Percentiles rank a stretch among this genome's conserved stretches.
These are phyloP conservation scores for Phytophthora cactorum DNA, from an alignment of 352 stramenopile species.

Conservation along the genomic window DNA sequence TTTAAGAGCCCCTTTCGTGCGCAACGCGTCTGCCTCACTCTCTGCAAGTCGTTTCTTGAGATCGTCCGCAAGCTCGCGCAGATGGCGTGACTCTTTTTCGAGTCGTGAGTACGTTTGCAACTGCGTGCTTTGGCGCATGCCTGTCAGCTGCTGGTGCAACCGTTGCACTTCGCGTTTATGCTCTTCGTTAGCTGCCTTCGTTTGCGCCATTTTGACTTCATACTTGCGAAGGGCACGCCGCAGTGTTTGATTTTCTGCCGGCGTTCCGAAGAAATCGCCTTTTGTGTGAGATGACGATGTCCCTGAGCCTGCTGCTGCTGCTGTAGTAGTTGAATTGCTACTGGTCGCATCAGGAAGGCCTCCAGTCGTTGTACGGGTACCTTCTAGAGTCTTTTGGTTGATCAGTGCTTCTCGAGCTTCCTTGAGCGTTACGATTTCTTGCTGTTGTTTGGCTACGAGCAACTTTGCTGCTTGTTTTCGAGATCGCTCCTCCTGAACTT, in stretches of 20 bases:
- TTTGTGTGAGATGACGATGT: conserved; percentile 21
- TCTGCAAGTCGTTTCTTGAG: conserved; percentile 37
- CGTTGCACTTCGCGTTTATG: conserved; percentile 46
- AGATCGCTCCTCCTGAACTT: conserved; percentile 24
- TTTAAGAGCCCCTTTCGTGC: conserved; percentile 55
- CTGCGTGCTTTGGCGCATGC: conserved; percentile 57
- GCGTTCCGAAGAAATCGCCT: conserved; percentile 36
- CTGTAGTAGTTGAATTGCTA: background rate
- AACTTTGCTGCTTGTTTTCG: conserved; percentile 17
- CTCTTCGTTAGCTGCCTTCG: conserved; percentile 51
- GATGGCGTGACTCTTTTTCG: conserved; percentile 54
- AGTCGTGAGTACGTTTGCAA: conserved; percentile 54
- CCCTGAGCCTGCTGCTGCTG: background rate
- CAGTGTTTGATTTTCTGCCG: conserved; percentile 60
- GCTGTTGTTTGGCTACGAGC: conserved; percentile 18
- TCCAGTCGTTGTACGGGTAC: background rate
- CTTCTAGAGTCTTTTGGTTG: conserved; percentile 24
- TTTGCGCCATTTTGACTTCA: conserved; percentile 51
- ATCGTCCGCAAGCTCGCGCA: conserved; percentile 38
- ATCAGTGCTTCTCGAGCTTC: conserved; percentile 21
- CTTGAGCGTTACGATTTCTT: conserved; percentile 27
- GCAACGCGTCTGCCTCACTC: conserved; percentile 58
- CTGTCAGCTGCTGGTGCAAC: conserved; percentile 61
- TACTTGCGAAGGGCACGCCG: conserved; percentile 61
- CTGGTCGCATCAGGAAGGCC: background rate